phyloP scores from a whole-genome alignment of 1,139 yeast species.

The Yamadazyma blattariae region DNA sequence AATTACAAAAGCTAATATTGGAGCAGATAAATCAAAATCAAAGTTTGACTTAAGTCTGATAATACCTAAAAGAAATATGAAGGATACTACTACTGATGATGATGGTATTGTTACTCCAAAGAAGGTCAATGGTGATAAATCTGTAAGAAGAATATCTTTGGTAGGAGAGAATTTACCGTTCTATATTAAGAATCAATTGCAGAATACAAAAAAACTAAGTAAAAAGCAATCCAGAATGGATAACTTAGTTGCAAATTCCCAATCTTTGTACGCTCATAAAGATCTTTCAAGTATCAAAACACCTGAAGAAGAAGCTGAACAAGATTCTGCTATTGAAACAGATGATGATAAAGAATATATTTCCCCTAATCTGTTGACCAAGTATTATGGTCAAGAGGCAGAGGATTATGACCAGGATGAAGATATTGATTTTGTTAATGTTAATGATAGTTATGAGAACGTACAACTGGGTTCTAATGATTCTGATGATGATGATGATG shows the following conservation, averaged over 20 bases:
- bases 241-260: conserved; percentile 37
- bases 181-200: conserved; percentile 35
- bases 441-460: conserved; percentile 15
- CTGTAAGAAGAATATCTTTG: conserved; percentile 28
- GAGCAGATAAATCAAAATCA: neutral
- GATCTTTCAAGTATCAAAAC: conserved; percentile 15
- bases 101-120: neutral
- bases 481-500: conserved; percentile 22
- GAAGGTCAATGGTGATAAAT: conserved; percentile 2
- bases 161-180: conserved; percentile 40
- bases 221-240: conserved; percentile 27
- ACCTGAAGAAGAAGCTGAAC: conserved; percentile 13
- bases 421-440: conserved; percentile 29
- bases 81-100: neutral
- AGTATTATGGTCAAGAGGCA: conserved; percentile 24
- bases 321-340: conserved; percentile 12
- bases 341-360: conserved; percentile 37
- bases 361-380: conserved; percentile 42
- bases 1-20: conserved; percentile 26
- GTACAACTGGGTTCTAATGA: conserved; percentile 2
- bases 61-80: conserved; percentile 7
- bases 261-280: conserved; percentile 31
- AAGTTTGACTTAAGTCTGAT: conserved; percentile 13
- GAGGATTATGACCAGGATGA: conserved; percentile 19
- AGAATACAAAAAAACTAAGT: neutral